phyloP scores from a whole-genome alignment of 2,329 filamentous ascomycete species.

The Atkinsonella hypoxylon region DNA sequence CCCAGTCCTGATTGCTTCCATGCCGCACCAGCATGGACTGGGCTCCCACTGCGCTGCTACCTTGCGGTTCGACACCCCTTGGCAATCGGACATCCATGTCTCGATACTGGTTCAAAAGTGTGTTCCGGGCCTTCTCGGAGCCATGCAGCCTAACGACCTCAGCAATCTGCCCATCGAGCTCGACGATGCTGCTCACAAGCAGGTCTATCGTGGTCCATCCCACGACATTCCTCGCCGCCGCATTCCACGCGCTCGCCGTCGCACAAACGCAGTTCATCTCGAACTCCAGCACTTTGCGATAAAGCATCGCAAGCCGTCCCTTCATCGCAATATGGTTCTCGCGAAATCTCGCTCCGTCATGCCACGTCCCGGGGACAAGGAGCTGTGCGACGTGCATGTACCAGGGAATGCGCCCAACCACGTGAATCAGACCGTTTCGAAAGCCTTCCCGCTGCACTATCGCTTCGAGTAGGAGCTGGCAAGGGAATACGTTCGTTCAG shows the following conservation, averaged over 20 bases:
- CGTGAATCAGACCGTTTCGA: constrained; percentile 18
- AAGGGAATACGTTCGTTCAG: neutral
- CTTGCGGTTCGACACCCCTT: neutral
- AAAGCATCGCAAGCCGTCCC: constrained; percentile 16
- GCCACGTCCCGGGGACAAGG: constrained; percentile 14
- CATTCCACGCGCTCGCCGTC: constrained; percentile 24
- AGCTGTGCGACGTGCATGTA: constrained; percentile 22
- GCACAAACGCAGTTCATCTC: constrained; percentile 29
- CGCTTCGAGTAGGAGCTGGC: constrained; percentile 23
- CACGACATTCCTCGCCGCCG: constrained; percentile 24
- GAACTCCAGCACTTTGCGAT: constrained; percentile 23
- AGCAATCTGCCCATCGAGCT: constrained; percentile 16
- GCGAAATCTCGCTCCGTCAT: constrained; percentile 12
- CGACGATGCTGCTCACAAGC: constrained; percentile 16
- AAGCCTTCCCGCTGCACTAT: constrained; percentile 21
- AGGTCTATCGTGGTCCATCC: constrained; percentile 20
- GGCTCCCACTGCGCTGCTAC: neutral
- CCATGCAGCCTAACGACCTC: constrained; percentile 13
- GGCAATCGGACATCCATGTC: constrained; percentile 7
- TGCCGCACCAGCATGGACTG: neutral
- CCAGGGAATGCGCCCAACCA: constrained; percentile 21
- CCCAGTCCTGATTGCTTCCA: neutral
- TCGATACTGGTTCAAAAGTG: constrained; percentile 9
- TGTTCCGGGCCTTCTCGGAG: constrained; percentile 8
- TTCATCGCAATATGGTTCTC: constrained; percentile 11